Evolutionary conservation across 2,329 filamentous ascomycete species (phyloP), one percentile per base, ranked within the genome.

Genomic region (Magnaporthiopsis poae): DNA sequence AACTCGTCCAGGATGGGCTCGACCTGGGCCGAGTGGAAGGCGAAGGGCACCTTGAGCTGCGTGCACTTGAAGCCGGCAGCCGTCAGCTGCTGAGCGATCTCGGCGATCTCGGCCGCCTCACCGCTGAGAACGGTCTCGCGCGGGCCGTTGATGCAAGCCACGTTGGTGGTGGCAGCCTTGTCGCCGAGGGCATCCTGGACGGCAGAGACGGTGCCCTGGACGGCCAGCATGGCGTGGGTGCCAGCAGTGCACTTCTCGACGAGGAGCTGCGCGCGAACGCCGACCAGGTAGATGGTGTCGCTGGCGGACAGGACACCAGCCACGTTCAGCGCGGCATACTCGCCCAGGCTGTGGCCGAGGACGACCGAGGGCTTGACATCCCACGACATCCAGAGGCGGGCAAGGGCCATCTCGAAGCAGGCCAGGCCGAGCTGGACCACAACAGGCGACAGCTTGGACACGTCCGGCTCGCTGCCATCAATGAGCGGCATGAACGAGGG

Each of bases 101-200:
- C 74, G 3, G 76, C 71, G 59, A 85, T 77, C 65, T 81, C 75
- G 1, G 72, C 71, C 0, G 78, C 76, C 12, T 73, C 71, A 12
- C 82, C 83, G 29, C 78, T 79, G n/a, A 95, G 80, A 1, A 95
- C 91, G 12, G 88, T 92, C 73, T 92, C 90, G 64, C 86, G 81
- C 0, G 88, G 87, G 0, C 88, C 86, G 71, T 96, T 96, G 74
- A 92, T 84, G 78, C 91, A 95, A 21, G 91, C 88, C 39, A 85
- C 71, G 59, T 84, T 83, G 65, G 82, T 74, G 5, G 75, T 77
- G 71, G 69, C 66, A 1, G 73, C 72, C 56, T 72, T 73, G n/a
- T 74, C 80, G 69, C 77, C 77, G 21, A 86, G 80, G 65, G 81
- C 81, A 31, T 83, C 80, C 61, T 77, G 80, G 67, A 87, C 84